Percentiles rank a stretch among this genome's conserved stretches.
Evolutionary conservation across 192 early-diverging fungal genomes (phyloP).

Genomic region (Oehlia diaphana): DNA sequence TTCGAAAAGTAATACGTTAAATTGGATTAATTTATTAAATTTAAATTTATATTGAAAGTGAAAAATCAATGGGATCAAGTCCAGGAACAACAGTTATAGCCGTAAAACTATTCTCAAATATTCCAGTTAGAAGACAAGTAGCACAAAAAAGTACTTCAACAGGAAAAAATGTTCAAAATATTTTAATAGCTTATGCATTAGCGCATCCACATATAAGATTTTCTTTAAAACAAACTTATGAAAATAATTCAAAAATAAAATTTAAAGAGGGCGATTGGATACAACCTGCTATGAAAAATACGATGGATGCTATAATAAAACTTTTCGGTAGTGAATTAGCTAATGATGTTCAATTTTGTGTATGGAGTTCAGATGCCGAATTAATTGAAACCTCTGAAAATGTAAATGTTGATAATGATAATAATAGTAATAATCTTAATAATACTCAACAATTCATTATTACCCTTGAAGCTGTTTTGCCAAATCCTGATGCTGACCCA

Average conservation of each 20-base stretch:
- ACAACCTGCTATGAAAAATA: neutral
- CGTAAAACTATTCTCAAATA: slow-evolving; percentile 33
- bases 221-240: slow-evolving; percentile 14
- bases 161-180: slow-evolving; percentile 31
- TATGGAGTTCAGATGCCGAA: neutral
- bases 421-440: neutral
- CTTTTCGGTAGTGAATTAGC: slow-evolving; percentile 2
- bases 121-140: slow-evolving; percentile 46
- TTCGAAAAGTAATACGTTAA: neutral
- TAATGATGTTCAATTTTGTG: neutral
- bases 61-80: neutral
- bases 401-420: neutral
- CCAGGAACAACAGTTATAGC: slow-evolving; percentile 38
- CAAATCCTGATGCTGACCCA: slow-evolving; percentile 33
- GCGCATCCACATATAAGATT: slow-evolving; percentile 38
- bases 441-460: neutral
- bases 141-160: slow-evolving; percentile 31
- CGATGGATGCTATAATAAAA: neutral
- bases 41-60: neutral
- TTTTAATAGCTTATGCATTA: slow-evolving; percentile 32
- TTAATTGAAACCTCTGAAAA: neutral
- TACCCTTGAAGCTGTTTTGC: slow-evolving; percentile 27
- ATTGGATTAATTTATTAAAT: neutral
- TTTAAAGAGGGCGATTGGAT: slow-evolving; percentile 10
- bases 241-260: slow-evolving; percentile 16